Evolutionary conservation across 805 yeast genomes (phyloP), one percentile per base, ranked within the genome.

Genomic region (Ogataea haglerorum): DNA sequence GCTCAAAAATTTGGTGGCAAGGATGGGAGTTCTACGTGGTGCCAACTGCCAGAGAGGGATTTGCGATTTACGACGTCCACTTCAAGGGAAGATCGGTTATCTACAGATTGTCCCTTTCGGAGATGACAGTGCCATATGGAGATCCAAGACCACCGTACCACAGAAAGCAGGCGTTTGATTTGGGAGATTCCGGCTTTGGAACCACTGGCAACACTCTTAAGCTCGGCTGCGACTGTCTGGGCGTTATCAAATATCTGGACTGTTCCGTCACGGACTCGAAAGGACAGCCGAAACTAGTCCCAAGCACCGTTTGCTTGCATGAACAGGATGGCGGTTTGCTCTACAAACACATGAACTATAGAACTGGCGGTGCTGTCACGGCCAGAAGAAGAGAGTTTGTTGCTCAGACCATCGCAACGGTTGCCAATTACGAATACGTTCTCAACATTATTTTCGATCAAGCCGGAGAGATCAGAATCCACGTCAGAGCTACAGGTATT

Each of bases 41-140:
- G 38, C 69, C 85, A 40, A 79, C 79, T 52, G 79, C 76, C 34
- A 80, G 95, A 70, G 95, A 85, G 66, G 95, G 95, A 50, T 72
- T 82, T 53, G 91, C 82, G 19, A 52, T 85, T 26, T 85, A 85
- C 60, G 86, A 85, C 52, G 80, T 79, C 37, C 69, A 68, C 54
- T 85, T 82, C 70, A 82, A 83, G 62, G 91, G 90, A 37, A 78
- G 93, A 64, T 81, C 84, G 34, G 65, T 80, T 35, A 76, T 84
- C 58, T 84, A 85, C 73, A 74, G 93, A 67, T 63, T 83, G 33
- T 74, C 89, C 1, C 67, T 84, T 50, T 78, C 85, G 43, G 95
- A 85, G 67, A 85, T 85, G 95, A 84, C 91, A 28, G 95, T 85
- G 47, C 93, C 93, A 22, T 85, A 85, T 59, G 90, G 87, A 59